Conservation (phyloP, 116 monocot species). For the Trichopus zeylanicus region DNA sequence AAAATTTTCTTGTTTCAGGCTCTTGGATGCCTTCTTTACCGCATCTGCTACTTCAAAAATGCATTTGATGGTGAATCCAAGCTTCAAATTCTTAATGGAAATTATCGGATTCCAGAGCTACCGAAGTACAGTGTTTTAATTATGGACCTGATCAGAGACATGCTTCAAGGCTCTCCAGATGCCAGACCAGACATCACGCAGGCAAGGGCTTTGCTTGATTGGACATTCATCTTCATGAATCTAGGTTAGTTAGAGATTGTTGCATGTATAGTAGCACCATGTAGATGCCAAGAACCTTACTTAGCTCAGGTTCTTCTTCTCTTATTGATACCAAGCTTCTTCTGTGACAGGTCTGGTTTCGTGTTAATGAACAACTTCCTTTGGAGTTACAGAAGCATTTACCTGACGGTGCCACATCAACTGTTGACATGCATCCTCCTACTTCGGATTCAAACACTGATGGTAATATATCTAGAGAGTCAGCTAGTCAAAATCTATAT, state of each 20-base stretch:
- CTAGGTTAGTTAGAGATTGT: slow-evolving; percentile 84
- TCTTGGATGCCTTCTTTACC: slow-evolving; percentile 88
- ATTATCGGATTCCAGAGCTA: slow-evolving; percentile 84
- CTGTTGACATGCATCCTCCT: slow-evolving; percentile 11
- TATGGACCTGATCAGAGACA: slow-evolving; percentile 74
- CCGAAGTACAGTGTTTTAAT: slow-evolving; percentile 72
- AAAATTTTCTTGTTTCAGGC: slow-evolving; percentile 38
- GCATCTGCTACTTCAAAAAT: slow-evolving; percentile 88
- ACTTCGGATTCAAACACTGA: slow-evolving; percentile 31
- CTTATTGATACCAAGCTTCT: background rate
- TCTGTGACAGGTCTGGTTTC: slow-evolving; percentile 77
- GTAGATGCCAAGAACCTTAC: slow-evolving; percentile 13
- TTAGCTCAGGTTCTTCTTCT: background rate
- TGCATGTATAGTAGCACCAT: slow-evolving; percentile 39
- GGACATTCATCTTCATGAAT: slow-evolving; percentile 81
- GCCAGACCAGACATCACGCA: slow-evolving; percentile 97
- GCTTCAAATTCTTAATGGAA: slow-evolving; percentile 92
- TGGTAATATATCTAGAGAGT: slow-evolving; percentile 25
- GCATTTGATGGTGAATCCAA: slow-evolving; percentile 99
- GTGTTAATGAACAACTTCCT: slow-evolving; percentile 72
- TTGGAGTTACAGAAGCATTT: slow-evolving; percentile 59
- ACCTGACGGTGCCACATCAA: slow-evolving; percentile 44
- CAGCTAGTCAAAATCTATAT: background rate
- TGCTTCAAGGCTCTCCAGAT: slow-evolving; percentile 81
- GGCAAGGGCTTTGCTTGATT: slow-evolving; percentile 99